These are phyloP conservation scores for Medicago ruthenica DNA, from an alignment of 306 rosid species.

Conservation along the genomic window DNA sequence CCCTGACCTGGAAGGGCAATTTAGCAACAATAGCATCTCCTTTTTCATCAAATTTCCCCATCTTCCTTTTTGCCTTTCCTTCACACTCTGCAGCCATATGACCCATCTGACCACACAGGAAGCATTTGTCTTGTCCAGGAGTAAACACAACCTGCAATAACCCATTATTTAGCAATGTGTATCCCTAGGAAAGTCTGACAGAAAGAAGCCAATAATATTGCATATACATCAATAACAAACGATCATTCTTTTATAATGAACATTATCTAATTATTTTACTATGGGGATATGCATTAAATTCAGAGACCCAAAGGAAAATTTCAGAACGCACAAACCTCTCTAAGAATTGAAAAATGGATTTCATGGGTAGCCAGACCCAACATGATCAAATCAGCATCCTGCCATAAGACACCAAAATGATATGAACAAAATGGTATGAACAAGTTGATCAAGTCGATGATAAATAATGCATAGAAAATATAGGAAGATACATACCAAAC, in stretches of 20 bases:
- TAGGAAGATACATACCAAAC: constrained; percentile 78
- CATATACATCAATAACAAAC: constrained; percentile 36
- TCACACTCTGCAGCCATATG: constrained; percentile 84
- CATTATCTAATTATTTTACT: background rate
- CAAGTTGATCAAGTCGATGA: background rate
- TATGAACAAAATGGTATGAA: constrained; percentile 31
- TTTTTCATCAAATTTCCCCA: constrained; percentile 86
- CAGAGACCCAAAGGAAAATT: constrained; percentile 4
- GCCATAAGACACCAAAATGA: constrained; percentile 43
- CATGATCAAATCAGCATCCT: constrained; percentile 99
- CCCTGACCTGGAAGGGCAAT: constrained; percentile 77
- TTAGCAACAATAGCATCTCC: constrained; percentile 64
- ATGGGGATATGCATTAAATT: constrained; percentile 7
- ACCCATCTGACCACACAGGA: constrained; percentile 93
- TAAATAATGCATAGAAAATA: constrained; percentile 5
- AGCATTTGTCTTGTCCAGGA: constrained; percentile 94
- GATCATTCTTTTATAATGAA: constrained; percentile 11
- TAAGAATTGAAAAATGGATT: constrained; percentile 88
- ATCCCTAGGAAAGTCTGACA: no score
- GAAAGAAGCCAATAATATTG: no score
- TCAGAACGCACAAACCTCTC: constrained; percentile 71
- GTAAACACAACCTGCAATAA: constrained; percentile 79
- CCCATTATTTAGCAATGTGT: no score
- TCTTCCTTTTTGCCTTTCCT: constrained; percentile 84
- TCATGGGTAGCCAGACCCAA: constrained; percentile 95